A percentile compares a stretch with the other conserved stretches of the same genome.
phyloP scores from a whole-genome alignment of 2,329 filamentous ascomycete genomes.

The Knoxdaviesia capensis region DNA sequence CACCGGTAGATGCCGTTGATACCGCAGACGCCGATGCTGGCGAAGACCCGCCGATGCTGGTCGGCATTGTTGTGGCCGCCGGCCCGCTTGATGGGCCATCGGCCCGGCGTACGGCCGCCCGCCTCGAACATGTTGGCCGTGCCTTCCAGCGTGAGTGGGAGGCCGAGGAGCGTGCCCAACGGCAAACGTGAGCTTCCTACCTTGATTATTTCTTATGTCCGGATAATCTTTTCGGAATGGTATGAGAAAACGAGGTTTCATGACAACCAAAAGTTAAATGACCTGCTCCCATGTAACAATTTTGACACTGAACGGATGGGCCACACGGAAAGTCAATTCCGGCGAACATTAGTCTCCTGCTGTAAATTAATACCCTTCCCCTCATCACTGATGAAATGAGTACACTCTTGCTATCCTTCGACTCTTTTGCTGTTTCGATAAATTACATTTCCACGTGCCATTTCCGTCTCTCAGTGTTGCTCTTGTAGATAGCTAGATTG shows the following conservation, averaged over 20 bases:
- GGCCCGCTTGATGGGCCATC: constrained; percentile 23
- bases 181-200: not conserved
- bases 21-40: constrained; percentile 11
- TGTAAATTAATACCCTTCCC: too few species aligned
- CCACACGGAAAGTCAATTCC: too few species aligned
- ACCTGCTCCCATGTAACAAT: too few species aligned
- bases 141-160: constrained; percentile 34
- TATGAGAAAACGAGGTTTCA: not conserved
- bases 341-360: too few species aligned
- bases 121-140: constrained; percentile 31
- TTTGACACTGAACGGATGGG: too few species aligned
- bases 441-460: too few species aligned
- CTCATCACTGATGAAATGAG: too few species aligned
- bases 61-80: constrained; percentile 29
- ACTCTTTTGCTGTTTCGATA: too few species aligned
- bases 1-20: not conserved
- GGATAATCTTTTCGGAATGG: not conserved
- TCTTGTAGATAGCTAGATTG: too few species aligned
- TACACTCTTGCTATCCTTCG: too few species aligned
- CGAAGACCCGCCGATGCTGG: constrained; percentile 25
- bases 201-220: too few species aligned
- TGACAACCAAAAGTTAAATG: not conserved
- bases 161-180: constrained; percentile 10
- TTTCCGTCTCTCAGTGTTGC: too few species aligned
- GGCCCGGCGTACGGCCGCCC: constrained; percentile 28